Evolutionary conservation across 495 filamentous ascomycete species (phyloP).

Genomic region (Aspergillus leporis): DNA sequence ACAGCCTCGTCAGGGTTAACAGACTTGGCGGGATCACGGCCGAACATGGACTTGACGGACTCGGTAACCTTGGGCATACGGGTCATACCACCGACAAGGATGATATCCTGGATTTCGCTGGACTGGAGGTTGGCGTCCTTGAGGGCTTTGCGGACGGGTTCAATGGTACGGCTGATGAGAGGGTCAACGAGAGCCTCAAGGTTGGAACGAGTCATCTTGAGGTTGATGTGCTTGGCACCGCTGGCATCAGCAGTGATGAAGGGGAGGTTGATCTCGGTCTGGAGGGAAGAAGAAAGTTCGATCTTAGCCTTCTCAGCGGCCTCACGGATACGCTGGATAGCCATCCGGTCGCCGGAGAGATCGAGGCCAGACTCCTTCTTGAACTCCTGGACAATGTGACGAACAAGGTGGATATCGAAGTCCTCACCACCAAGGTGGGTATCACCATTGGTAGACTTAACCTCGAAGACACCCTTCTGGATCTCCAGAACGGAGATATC

Average conservation of each 20-base stretch:
- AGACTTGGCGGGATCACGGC: conserved; percentile 96
- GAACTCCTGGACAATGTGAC: conserved; percentile 91
- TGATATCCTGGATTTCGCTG: conserved; percentile 97
- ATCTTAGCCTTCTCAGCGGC: conserved; percentile 99
- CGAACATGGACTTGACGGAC: conserved; percentile 96
- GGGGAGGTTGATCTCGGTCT: conserved; percentile 98
- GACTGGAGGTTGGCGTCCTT: conserved; percentile 95
- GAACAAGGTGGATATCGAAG: conserved; percentile 95
- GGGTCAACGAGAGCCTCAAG: conserved; percentile 93
- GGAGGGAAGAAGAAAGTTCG: conserved; percentile 91
- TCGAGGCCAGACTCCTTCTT: conserved; percentile 95
- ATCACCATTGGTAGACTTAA: conserved; percentile 98
- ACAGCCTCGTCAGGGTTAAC: conserved; percentile 99
- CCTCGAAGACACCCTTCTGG: conserved; percentile 96
- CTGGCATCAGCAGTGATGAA: conserved; percentile 97
- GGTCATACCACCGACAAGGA: conserved; percentile 99
- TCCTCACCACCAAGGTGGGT: conserved; percentile 98
- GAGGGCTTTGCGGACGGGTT: conserved; percentile 94
- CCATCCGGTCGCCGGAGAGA: conserved; percentile 92
- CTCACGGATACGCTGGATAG: conserved; percentile 98
- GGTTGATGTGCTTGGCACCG: conserved; percentile 97
- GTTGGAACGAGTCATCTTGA: conserved; percentile 88
- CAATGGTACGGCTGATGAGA: conserved; percentile 80
- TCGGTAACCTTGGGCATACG: conserved; percentile 99
- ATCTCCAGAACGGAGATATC: conserved; percentile 98